Conservation (phyloP, 805 yeast genomes). For the Candida alai region DNA sequence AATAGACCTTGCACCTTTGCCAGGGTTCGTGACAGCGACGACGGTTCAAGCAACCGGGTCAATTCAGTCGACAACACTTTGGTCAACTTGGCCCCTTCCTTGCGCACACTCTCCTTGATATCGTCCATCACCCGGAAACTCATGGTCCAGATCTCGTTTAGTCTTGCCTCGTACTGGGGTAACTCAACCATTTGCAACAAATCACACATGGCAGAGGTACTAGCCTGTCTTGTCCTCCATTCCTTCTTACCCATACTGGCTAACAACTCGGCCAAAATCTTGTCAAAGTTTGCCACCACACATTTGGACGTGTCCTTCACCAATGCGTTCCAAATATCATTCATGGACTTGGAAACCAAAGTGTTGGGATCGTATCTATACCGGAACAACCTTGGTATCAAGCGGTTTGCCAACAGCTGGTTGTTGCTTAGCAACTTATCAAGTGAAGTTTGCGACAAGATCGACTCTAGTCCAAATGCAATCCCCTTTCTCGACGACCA, state of each 20-base stretch:
- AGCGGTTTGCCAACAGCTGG: constrained; percentile 47
- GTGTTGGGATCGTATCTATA: constrained; percentile 82
- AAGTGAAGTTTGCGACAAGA: constrained; percentile 73
- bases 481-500: constrained; percentile 95
- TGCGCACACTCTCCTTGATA: constrained; percentile 87
- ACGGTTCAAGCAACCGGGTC: constrained; percentile 51
- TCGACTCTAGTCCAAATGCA: constrained; percentile 88
- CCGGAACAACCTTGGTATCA: constrained; percentile 80
- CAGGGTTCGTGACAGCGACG: constrained; percentile 32
- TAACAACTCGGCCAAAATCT: constrained; percentile 62
- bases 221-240: constrained; percentile 92
- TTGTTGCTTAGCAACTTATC: constrained; percentile 58
- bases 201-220: constrained; percentile 67
- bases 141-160: constrained; percentile 80
- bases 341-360: constrained; percentile 77
- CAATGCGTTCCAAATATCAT: constrained; percentile 78
- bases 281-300: constrained; percentile 49
- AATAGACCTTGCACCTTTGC: constrained; percentile 46
- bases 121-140: constrained; percentile 90
- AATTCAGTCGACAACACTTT: constrained; percentile 61
- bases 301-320: constrained; percentile 56
- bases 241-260: constrained; percentile 73
- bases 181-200: constrained; percentile 59
- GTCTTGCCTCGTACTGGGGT: constrained; percentile 44
- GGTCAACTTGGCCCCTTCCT: constrained; percentile 70